Base-by-base conservation (phyloP, 768 basidiomycete species). In the Lentinula sp. region DNA sequence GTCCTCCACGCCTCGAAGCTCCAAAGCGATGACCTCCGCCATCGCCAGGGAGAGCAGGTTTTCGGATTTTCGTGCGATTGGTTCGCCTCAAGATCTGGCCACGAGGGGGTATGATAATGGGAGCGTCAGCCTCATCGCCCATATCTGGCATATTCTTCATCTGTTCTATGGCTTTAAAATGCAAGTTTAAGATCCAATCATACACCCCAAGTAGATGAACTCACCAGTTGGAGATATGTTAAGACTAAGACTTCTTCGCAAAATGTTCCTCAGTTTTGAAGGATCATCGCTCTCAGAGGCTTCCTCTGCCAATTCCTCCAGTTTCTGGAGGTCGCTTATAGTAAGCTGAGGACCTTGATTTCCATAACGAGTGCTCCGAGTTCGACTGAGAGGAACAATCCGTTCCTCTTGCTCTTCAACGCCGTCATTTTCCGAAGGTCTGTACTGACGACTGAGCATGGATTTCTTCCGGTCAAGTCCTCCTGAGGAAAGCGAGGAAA, bases 11-110 rank as follows among this genome's bases (percentile, higher is more conserved):
- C 58, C 80, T 74, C 15, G 77, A 74, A 28, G 83, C 73, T 39
- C 81, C 80, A 73, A 95, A 95, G 10, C 93, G 87, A 79, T 92
- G 92, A 1, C 91, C 91, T 37, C 83, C 86, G 10, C 89, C 90
- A 72, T 91, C 92, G 23, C 86, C 90, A 13, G 83, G 80, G 5
- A 88, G 71, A 5, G 84, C 83, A 13, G 87, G 79, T 75, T 98
- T 99, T 39, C 96, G 88, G 66, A 98, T 97, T 77, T 94, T 95
- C 1, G 97, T 99, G 13, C 96, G 86, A 4, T 94, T 94, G 9
- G 94, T 85, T 40, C 97, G 89, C 21, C 94, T 89, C 11, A 99
- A 80, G 66, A 95, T 93, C 71, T 87, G 90, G 6, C 91, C 91
- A 1, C 93, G 93, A 28, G 87, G 89, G 49, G 93, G 90, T 18